Conservation (phyloP, 371 early-diverging fungal species). For the Batkoa obscura region DNA sequence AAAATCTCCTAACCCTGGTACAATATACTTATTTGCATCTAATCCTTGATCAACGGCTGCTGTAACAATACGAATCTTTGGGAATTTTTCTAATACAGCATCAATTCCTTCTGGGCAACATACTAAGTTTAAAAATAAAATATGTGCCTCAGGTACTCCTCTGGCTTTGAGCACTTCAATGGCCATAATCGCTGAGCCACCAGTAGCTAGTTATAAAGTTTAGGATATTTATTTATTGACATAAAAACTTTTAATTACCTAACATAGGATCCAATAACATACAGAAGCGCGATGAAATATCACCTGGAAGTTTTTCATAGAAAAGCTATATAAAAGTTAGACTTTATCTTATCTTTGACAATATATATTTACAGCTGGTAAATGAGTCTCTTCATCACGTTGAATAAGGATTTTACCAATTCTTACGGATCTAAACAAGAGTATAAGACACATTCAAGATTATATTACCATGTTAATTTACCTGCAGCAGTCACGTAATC, state of each 20-base stretch:
- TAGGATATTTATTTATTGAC: no score
- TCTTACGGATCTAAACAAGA: conserved; percentile 42
- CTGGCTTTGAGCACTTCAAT: conserved; percentile 67
- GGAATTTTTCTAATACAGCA: conserved; percentile 46
- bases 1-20: conserved; percentile 91
- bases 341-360: neutral
- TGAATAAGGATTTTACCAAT: conserved; percentile 92
- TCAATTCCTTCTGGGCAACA: conserved; percentile 67
- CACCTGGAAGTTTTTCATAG: conserved; percentile 79
- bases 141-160: conserved; percentile 68
- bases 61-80: conserved; percentile 64
- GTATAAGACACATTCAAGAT: neutral
- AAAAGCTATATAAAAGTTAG: conserved; percentile 28
- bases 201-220: conserved; percentile 46
- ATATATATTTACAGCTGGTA: conserved; percentile 37
- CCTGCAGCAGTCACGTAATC: conserved; percentile 74
- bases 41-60: conserved; percentile 71
- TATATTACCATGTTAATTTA: conserved; percentile 7
- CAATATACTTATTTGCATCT: conserved; percentile 62
- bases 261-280: conserved; percentile 87
- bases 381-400: conserved; percentile 81
- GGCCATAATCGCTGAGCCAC: conserved; percentile 81
- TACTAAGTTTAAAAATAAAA: conserved; percentile 67
- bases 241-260: conserved; percentile 20
- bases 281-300: conserved; percentile 63